Evolutionary conservation across 305 asterid species (phyloP), one percentile per base, ranked within the genome.

Genomic region (Fraxinus sp.): DNA sequence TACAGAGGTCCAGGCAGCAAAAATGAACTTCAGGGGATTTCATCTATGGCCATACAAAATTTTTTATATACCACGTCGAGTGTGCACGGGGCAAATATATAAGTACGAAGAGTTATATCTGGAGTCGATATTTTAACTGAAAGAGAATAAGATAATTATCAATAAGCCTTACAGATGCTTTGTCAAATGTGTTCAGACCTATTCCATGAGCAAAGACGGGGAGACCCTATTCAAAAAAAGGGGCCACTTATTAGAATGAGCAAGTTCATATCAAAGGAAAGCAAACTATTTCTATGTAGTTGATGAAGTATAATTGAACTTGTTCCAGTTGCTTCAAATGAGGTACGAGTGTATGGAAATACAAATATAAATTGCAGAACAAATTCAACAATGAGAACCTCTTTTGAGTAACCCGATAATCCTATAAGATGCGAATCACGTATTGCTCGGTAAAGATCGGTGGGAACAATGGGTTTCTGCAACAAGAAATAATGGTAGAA

Each of bases 341-440:
- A 81, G 71, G 73, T 64, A 64, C 24, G 73, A 24, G 35, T 0
- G n/a, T 9, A 24, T 64, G 73, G 1, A 64, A 26, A 24, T 9
- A 64, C 11, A 4, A 64, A 64, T 26, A 30, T 71, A 71, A 71
- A 32, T 71, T 26, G 76, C 37, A 28, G 41, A 30, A 71, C 10
- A 16, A 66, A 26, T n/a, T 28, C 62, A 79, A 68, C 9, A 71
- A 80, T 64, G 41, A 64, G 37, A 84, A 94, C 98, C 94, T 95
- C 98, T 82, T 86, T 84, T 16, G 98, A 81, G 93, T 92, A 95
- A 83, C 97, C 98, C 6, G 97, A 87, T 84, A 93, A 33, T 75
- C 98, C 97, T 83, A 95, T 87, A 80, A 91, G 98, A 86, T 95
- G 98, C 20, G 98, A 84, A 86, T 93, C 97, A 74, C 98, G 97